A percentile compares a stretch with the other conserved stretches of the same genome.
phyloP scores from a whole-genome alignment of 305 asterid species.

The Fraxinus baroniana region DNA sequence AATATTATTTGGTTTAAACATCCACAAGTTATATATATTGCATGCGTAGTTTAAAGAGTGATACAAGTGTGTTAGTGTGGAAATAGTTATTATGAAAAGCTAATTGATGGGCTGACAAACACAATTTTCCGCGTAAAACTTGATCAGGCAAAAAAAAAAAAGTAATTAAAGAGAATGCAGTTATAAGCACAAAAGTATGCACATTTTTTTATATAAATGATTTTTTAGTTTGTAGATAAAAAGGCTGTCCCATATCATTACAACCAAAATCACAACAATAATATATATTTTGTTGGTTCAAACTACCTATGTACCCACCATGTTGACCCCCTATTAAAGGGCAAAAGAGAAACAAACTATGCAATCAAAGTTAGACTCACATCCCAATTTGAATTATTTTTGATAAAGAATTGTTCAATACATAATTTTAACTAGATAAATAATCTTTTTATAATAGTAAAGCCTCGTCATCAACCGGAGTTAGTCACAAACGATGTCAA shows the following conservation, averaged over 20 bases:
- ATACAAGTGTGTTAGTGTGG: neutral
- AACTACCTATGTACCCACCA: neutral
- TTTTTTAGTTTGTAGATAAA: slow-evolving; percentile 11
- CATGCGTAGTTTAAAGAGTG: neutral
- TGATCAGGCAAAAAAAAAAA: neutral
- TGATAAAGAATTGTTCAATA: neutral
- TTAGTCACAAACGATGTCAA: neutral
- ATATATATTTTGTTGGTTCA: neutral
- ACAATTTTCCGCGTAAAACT: slow-evolving; percentile 18
- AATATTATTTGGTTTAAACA: neutral
- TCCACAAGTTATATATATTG: neutral
- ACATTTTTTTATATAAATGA: slow-evolving; percentile 7
- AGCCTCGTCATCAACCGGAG: neutral
- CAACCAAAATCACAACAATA: slow-evolving; percentile 11
- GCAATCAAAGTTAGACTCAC: neutral
- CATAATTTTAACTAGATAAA: neutral
- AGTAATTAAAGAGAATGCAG: slow-evolving; percentile 2
- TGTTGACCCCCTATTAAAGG: neutral
- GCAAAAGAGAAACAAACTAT: neutral
- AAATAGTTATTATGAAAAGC: slow-evolving; percentile 1
- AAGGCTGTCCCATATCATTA: slow-evolving; percentile 41
- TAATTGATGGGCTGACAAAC: slow-evolving; percentile 17
- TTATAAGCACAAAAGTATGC: slow-evolving; percentile 1
- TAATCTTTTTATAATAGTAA: neutral
- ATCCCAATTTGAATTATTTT: neutral